These are phyloP conservation scores for Tylopilus sp. DNA, from an alignment of 768 basidiomycete species.

Conservation along the genomic window DNA sequence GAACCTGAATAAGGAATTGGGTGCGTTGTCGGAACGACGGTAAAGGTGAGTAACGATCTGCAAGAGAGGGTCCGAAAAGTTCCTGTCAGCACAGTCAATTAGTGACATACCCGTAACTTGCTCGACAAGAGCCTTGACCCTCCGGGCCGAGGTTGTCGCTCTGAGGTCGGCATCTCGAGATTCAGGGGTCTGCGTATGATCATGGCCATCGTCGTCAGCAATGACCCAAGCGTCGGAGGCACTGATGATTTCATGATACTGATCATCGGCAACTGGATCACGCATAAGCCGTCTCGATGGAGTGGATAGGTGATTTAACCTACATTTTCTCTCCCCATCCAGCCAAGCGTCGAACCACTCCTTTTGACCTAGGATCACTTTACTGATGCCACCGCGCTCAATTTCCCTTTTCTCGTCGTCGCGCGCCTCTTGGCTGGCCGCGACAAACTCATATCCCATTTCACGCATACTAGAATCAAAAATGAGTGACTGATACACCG, in stretches of 20 bases:
- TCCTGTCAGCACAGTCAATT: not conserved
- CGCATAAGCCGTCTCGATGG: not conserved
- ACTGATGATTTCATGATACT: constrained; percentile 81
- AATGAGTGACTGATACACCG: constrained; percentile 85
- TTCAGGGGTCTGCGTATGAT: constrained; percentile 30
- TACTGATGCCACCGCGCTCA: constrained; percentile 76
- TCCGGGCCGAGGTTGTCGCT: constrained; percentile 80
- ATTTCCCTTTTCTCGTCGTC: constrained; percentile 19
- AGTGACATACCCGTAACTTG: constrained; percentile 76
- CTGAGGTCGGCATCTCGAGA: constrained; percentile 41
- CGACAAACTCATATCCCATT: constrained; percentile 61
- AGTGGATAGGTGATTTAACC: constrained; percentile 28
- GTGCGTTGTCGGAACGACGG: constrained; percentile 74
- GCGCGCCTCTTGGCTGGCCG: constrained; percentile 15
- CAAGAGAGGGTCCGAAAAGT: not conserved
- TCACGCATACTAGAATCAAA: constrained; percentile 81
- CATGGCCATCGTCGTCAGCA: constrained; percentile 57
- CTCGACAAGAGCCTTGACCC: constrained; percentile 81
- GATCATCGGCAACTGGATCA: constrained; percentile 74
- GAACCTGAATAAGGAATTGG: constrained; percentile 80
- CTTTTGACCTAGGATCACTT: constrained; percentile 73
- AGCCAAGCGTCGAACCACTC: constrained; percentile 95
- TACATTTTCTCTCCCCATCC: constrained; percentile 84
- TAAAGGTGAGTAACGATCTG: constrained; percentile 89
- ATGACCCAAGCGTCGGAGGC: constrained; percentile 85